A percentile compares a stretch with the other conserved stretches of the same genome.
Evolutionary conservation across 768 basidiomycete species (phyloP).

Genomic region (Hypsizygus marmoreus): DNA sequence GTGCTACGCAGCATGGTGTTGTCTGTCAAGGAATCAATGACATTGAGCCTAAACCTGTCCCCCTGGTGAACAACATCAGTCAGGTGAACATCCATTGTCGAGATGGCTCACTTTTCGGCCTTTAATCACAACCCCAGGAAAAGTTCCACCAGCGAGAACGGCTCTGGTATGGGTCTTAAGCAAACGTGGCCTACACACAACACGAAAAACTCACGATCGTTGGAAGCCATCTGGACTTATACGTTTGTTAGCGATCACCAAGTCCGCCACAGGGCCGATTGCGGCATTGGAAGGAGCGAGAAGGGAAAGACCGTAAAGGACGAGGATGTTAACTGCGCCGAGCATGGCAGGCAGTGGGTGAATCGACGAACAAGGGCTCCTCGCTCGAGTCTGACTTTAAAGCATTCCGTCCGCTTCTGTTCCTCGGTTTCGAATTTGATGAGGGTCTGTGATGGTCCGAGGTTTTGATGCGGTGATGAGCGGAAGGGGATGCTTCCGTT

Average conservation of each 20-base stretch:
- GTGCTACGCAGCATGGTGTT: conserved; percentile 29
- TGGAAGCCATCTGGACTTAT: conserved; percentile 43
- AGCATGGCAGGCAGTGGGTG: no score
- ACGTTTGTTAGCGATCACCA: conserved; percentile 36
- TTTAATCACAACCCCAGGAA: conserved; percentile 28
- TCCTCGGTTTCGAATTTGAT: no score
- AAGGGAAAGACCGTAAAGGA: neutral
- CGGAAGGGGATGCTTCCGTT: no score
- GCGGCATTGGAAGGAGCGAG: neutral
- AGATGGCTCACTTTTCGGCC: conserved; percentile 21
- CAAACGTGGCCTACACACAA: neutral
- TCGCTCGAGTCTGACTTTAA: no score
- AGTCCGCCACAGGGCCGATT: conserved; percentile 17
- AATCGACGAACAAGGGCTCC: no score
- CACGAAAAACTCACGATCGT: conserved; percentile 29
- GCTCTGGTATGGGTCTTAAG: conserved; percentile 12
- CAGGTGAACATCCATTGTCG: neutral
- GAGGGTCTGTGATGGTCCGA: no score
- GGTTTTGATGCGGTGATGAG: no score
- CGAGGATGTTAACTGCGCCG: no score
- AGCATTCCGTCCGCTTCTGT: no score
- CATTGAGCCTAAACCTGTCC: conserved; percentile 41
- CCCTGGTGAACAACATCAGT: conserved; percentile 24
- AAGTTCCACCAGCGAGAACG: conserved; percentile 24
- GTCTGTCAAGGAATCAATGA: conserved; percentile 46